These are phyloP conservation scores for Taiozyma onychis DNA, from an alignment of 1,139 yeast species.

Conservation along the genomic window DNA sequence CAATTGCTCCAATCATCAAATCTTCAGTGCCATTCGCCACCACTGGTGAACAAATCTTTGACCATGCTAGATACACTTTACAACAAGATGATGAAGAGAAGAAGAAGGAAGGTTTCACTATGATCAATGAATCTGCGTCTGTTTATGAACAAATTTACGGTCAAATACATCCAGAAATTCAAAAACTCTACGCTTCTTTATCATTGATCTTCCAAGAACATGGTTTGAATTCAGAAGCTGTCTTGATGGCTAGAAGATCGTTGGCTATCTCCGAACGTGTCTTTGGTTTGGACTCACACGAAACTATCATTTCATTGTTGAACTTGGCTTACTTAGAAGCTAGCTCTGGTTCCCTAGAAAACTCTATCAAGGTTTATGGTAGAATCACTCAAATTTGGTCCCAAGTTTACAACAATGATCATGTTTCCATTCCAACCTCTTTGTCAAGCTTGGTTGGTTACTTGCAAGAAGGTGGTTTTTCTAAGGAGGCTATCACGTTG, in stretches of 20 bases:
- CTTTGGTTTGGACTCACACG: constrained; percentile 74
- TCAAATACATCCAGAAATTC: constrained; percentile 71
- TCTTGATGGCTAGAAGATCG: constrained; percentile 66
- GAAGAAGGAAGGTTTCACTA: constrained; percentile 45
- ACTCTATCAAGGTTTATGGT: constrained; percentile 57
- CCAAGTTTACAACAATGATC: constrained; percentile 48
- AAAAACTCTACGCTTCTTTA: constrained; percentile 58
- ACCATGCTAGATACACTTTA: constrained; percentile 55
- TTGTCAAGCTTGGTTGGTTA: constrained; percentile 58
- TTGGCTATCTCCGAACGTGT: constrained; percentile 73
- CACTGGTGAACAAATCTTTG: constrained; percentile 74
- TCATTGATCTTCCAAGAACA: constrained; percentile 65
- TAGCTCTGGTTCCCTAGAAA: constrained; percentile 49
- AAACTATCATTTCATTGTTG: constrained; percentile 64
- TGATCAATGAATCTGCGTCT: constrained; percentile 64
- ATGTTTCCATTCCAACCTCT: constrained; percentile 68
- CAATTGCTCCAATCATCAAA: constrained; percentile 70
- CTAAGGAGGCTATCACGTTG: constrained; percentile 42
- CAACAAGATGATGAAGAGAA: constrained; percentile 31
- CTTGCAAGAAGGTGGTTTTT: constrained; percentile 48
- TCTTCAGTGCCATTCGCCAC: constrained; percentile 62
- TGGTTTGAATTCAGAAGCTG: constrained; percentile 54
- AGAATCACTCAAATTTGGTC: constrained; percentile 59
- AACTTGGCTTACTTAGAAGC: constrained; percentile 74
- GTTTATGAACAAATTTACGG: constrained; percentile 86